Evolutionary conservation across 2,329 filamentous ascomycete genomes (phyloP), one percentile per base, ranked within the genome.

Genomic region (Verticillium dahliae): DNA sequence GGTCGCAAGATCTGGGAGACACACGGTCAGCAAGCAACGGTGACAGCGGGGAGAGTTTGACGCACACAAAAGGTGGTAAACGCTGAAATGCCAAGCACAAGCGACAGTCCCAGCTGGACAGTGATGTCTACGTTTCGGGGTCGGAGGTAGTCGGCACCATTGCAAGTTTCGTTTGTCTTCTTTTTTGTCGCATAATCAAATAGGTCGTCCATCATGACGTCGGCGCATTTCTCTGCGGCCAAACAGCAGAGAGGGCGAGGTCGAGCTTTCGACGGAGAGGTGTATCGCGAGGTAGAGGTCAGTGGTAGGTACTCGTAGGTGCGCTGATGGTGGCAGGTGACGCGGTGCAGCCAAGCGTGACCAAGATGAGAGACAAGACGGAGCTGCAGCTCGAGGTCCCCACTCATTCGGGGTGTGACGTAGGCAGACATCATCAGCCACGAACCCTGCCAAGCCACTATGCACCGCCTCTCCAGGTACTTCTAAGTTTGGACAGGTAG

Each of bases 31-130:
- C 45, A 34, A 56, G 9, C 10, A 31, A 15, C 11, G 14, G 56
- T 13, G 10, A 34, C 13, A 18, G 15, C 22, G 39, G 2, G 3
- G 34, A 57, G 18, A 14, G 27, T 22, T 54, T 22, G 52, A 74
- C 85, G 68, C 78, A 91, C 86, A 72, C 91, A 95, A 68, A 96
- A 96, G 22, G 85, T 80, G 37, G 92, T 64, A 69, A 95, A 91
- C 37, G 90, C 90, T 6, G 82, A 80, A 54, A 89, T 66, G 37
- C 91, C 92, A 39, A 96, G 79, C 5, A 82, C 76, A 52, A 90
- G 72, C 7, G 91, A 94, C 68, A 96, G 80, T 62, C 87, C 82
- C 59, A 92, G 82, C 76, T 96, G 91, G 60, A 88, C 84, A 63
- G 77, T 73, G 50, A 82, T 74, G 72, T 61, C 58, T n/a, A 57